Evolutionary conservation across 1,284 basidiomycete genomes (phyloP), one percentile per base, ranked within the genome.

Genomic region (Tylopilus orsonianus): DNA sequence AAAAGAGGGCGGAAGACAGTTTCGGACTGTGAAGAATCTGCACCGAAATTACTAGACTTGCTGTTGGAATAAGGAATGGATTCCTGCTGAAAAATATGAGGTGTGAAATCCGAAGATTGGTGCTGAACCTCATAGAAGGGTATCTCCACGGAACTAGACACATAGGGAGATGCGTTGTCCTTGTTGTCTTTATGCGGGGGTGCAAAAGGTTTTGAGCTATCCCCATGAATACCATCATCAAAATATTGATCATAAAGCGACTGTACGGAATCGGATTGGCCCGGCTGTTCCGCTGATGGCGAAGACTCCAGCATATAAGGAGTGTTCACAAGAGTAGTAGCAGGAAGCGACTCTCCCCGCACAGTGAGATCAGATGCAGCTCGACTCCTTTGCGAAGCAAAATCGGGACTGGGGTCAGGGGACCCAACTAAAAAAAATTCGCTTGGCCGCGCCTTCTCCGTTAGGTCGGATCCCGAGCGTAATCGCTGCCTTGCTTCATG

Each of bases 321-420:
- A 32, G 20, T 29, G 14, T 39, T 42, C 20, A 8, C 44, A 41
- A 26, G 50, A 36, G n/a, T 23, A n/a, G 32, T 41, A 26, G 29
- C 20, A 27, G 37, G 51, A 16, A 53, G 36, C 20, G 54, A 50
- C 26, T 24, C 44, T 16, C 53, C 58, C 50, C 56, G 69, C 41
- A 68, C 58, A 36, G 63, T 69, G 36, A 64, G 50, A 43, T 65
- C 63, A 9, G 67, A 69, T 19, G 48, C 55, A 7, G 66, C 65
- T 35, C 63, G 66, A 46, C 33, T 44, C 45, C 67, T 54, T 50
- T 51, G 58, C 18, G 32, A 35, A 10, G 45, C 42, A 34, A 57
- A 51, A 9, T 52, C 41, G 23, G 19, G 4, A 8, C 27, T 22
- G 9, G 29, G 18, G 33, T 41, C 23, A 16, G 22, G 22, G 35